phyloP scores from a whole-genome alignment of 371 early-diverging fungal species.

The Mucor lusitanicus region DNA sequence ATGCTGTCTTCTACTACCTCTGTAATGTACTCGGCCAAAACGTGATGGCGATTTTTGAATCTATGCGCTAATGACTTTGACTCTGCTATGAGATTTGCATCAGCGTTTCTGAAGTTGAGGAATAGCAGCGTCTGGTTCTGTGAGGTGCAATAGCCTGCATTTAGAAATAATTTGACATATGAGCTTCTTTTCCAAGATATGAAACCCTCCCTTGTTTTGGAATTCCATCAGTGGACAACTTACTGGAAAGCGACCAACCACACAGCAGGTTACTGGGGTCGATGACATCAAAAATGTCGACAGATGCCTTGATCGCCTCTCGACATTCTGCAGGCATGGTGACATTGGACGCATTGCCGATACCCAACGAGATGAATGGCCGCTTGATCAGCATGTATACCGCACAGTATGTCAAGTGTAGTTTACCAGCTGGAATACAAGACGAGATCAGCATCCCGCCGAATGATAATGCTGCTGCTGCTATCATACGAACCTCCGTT shows the following conservation, averaged over 20 bases:
- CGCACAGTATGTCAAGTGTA: constrained; percentile 26
- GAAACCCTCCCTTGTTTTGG: background rate
- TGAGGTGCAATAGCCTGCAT: constrained; percentile 27
- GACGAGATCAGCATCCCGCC: too few relatives aligned
- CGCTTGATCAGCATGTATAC: constrained; percentile 25
- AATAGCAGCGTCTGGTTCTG: constrained; percentile 29
- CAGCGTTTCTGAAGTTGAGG: constrained; percentile 21
- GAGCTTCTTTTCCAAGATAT: background rate
- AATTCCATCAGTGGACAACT: background rate
- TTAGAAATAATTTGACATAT: background rate
- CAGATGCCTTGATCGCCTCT: constrained; percentile 12
- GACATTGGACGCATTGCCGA: constrained; percentile 2
- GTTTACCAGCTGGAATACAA: constrained; percentile 27
- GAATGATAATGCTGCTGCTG: too few relatives aligned
- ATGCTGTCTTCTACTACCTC: constrained; percentile 25
- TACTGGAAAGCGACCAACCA: constrained; percentile 41
- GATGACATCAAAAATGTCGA: constrained; percentile 25
- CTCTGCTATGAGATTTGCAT: constrained; percentile 15
- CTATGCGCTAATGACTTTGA: constrained; percentile 17
- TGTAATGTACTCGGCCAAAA: constrained; percentile 26
- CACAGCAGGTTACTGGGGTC: constrained; percentile 17
- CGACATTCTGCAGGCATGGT: constrained; percentile 26
- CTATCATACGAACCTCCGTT: constrained; percentile 32
- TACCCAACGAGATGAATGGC: constrained; percentile 26
- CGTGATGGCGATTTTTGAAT: constrained; percentile 15